These are phyloP conservation scores for Fraxinus nigra DNA, from an alignment of 305 asterid species.

Conservation along the genomic window DNA sequence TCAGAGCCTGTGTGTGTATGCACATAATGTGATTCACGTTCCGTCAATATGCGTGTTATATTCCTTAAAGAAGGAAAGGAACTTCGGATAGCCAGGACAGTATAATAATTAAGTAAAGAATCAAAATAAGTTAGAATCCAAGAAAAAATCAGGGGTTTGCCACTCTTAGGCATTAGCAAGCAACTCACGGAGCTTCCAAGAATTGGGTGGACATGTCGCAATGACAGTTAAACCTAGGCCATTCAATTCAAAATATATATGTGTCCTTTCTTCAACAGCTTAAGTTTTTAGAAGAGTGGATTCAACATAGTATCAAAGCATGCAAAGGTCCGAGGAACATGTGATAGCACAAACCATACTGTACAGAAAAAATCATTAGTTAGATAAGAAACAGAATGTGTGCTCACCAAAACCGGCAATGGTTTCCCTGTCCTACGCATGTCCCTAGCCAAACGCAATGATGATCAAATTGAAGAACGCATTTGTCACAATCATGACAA, in stretches of 20 bases:
- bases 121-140: not conserved
- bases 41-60: not conserved
- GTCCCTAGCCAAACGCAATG: slow-evolving; percentile 99
- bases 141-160: not conserved
- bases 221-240: not conserved
- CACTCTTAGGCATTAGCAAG: not conserved
- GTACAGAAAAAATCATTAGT: not conserved
- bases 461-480: slow-evolving; percentile 98
- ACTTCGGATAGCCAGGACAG: not conserved
- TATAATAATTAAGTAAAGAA: not conserved
- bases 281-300: not conserved
- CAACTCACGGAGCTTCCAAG: not conserved
- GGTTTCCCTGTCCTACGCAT: slow-evolving; percentile 90
- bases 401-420: slow-evolving; percentile 83
- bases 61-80: not conserved
- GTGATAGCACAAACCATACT: not conserved
- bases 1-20: not conserved
- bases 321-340: not conserved
- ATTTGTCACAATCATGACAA: slow-evolving; percentile 94
- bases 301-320: not conserved
- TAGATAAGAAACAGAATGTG: slow-evolving; percentile 9
- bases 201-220: not conserved
- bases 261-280: not conserved
- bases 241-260: not conserved
- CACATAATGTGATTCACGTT: not conserved